phyloP scores from a whole-genome alignment of 1,284 basidiomycete genomes.

The Cystobasidiaceae sp. region DNA sequence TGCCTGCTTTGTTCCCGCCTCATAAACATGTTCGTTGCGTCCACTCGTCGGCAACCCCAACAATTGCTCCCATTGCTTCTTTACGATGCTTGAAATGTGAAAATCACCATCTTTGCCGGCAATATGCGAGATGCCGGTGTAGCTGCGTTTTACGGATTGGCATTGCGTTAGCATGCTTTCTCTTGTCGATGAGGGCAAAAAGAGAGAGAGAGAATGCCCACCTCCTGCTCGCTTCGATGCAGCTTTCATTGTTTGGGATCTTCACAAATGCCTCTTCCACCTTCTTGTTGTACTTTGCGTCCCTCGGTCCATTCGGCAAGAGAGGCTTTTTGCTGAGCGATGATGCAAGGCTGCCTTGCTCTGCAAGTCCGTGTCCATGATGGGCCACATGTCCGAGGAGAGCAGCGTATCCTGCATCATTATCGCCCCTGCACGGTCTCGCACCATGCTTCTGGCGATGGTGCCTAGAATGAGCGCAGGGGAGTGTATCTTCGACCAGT shows the following conservation, averaged over 20 bases:
- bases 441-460: background rate
- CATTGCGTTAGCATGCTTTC: no score
- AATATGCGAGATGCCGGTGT: constrained; percentile 36
- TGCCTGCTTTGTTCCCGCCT: constrained; percentile 36
- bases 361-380: background rate
- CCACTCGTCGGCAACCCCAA: constrained; percentile 31
- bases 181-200: no score
- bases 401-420: background rate
- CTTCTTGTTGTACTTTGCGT: background rate
- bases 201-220: no score
- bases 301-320: background rate
- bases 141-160: constrained; percentile 1
- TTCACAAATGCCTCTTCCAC: constrained; percentile 18
- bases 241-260: constrained; percentile 25
- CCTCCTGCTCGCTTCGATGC: constrained; percentile 23
- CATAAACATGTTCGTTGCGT: constrained; percentile 31
- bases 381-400: background rate
- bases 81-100: constrained; percentile 34
- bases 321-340: background rate
- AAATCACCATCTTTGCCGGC: constrained; percentile 38
- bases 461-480: no score
- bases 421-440: background rate
- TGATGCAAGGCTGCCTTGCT: background rate
- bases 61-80: constrained; percentile 36
- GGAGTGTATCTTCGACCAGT: no score